phyloP scores from a whole-genome alignment of 169 alveolate genomes.

The Plasmodium coatneyi region DNA sequence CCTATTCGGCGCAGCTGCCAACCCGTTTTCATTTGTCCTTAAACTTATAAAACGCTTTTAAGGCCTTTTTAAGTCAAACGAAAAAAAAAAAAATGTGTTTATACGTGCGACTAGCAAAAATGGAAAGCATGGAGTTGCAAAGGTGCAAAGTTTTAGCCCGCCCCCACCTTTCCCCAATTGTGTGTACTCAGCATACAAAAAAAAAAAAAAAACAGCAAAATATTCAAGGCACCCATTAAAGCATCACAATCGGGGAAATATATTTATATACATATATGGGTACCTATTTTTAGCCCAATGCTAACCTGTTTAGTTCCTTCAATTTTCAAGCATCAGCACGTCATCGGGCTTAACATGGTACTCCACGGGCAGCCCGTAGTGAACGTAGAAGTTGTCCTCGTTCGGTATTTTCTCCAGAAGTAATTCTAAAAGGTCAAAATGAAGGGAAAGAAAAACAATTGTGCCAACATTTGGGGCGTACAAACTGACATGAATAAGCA shows the following conservation, averaged over 20 bases:
- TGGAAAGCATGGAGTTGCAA: background rate
- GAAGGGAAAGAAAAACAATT: slow-evolving; percentile 9
- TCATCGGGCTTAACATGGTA: slow-evolving; percentile 43
- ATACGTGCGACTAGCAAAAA: background rate
- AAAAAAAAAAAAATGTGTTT: background rate
- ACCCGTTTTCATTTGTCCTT: slow-evolving; percentile 17
- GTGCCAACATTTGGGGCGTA: background rate
- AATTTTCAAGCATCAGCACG: slow-evolving; percentile 38
- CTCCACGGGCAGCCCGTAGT: slow-evolving; percentile 67
- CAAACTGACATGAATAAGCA: background rate
- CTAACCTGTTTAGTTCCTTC: background rate
- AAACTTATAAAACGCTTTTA: slow-evolving; percentile 13
- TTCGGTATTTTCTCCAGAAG: slow-evolving; percentile 54
- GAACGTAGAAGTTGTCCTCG: slow-evolving; percentile 54
- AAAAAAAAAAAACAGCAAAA: background rate
- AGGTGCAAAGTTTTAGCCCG: background rate
- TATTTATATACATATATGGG: background rate
- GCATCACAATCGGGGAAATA: background rate
- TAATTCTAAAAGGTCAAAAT: slow-evolving; percentile 8
- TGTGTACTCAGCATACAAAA: background rate
- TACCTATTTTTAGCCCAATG: background rate
- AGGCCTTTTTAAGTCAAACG: slow-evolving; percentile 13
- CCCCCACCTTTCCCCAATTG: background rate
- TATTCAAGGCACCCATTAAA: background rate
- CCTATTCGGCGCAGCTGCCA: background rate